Percentiles rank a stretch among this genome's conserved stretches.
Conservation (phyloP, 257 asterid genomes). For the Nicotiana attenuata region DNA sequence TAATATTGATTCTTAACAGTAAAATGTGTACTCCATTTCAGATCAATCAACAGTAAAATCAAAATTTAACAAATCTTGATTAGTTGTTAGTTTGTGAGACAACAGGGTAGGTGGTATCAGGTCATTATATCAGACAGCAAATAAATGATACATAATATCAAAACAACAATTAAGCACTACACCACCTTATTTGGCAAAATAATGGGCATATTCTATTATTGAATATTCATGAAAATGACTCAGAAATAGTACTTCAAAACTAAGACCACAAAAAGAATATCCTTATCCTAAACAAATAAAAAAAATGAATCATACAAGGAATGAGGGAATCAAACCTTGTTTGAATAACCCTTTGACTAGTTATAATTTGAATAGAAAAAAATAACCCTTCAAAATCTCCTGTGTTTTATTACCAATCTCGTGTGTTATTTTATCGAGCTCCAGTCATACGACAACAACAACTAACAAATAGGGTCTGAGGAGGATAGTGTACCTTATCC, state of each 20-base stretch:
- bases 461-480: too few species aligned
- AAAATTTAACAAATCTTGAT: not conserved
- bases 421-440: too few species aligned
- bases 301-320: not conserved
- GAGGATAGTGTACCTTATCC: too few species aligned
- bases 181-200: not conserved
- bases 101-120: not conserved
- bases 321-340: not conserved
- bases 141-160: not conserved
- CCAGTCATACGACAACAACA: too few species aligned
- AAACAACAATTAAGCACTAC: not conserved
- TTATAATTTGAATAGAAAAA: not conserved
- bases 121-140: not conserved
- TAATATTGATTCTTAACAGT: not conserved
- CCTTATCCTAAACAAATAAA: not conserved
- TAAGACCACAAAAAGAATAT: not conserved
- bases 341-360: too few species aligned
- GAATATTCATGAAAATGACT: slow-evolving; percentile 7
- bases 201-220: not conserved
- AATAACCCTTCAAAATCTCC: not conserved
- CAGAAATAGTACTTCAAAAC: not conserved
- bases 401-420: not conserved
- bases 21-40: not conserved
- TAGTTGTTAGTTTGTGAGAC: not conserved
- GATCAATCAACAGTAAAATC: not conserved